A percentile compares a stretch with the other conserved stretches of the same genome.
phyloP scores from a whole-genome alignment of 352 stramenopile species.

The Globisporangium parvum region DNA sequence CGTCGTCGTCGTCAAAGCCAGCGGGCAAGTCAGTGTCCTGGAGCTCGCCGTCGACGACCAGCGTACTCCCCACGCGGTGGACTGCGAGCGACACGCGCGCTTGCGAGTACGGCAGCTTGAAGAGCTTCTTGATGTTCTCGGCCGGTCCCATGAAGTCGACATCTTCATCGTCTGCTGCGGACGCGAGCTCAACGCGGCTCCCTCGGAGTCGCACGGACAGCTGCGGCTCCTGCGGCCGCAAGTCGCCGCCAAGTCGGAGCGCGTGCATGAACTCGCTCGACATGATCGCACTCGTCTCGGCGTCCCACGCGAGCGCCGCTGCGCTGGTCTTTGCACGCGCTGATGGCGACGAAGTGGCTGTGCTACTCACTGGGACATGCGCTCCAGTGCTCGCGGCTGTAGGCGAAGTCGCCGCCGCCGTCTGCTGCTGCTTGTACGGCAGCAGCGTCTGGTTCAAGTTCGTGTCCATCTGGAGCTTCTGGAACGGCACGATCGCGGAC shows the following conservation, averaged over 20 bases:
- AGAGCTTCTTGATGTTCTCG: slow-evolving; percentile 84
- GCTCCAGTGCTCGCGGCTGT: not conserved
- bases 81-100: slow-evolving; percentile 74
- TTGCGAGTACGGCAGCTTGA: slow-evolving; percentile 83
- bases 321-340: slow-evolving; percentile 20
- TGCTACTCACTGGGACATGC: not conserved
- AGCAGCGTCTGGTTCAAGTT: slow-evolving; percentile 71
- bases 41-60: slow-evolving; percentile 80
- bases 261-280: slow-evolving; percentile 69
- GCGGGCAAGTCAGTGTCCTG: slow-evolving; percentile 56
- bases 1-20: slow-evolving; percentile 47
- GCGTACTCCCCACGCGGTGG: slow-evolving; percentile 67
- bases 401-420: too few species aligned
- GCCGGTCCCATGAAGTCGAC: slow-evolving; percentile 79
- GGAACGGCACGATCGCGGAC: slow-evolving; percentile 69
- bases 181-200: slow-evolving; percentile 63
- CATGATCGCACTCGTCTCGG: slow-evolving; percentile 25
- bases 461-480: slow-evolving; percentile 76
- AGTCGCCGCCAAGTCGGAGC: slow-evolving; percentile 39
- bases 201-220: slow-evolving; percentile 65
- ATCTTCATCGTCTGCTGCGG: slow-evolving; percentile 52
- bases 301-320: slow-evolving; percentile 20
- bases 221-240: slow-evolving; percentile 48
- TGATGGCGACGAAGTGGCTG: slow-evolving; percentile 1
- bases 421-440: slow-evolving; percentile 18